Percentiles rank a stretch among this genome's conserved stretches.
Evolutionary conservation across 2,329 filamentous ascomycete genomes (phyloP).

Genomic region (Beauveria australis): DNA sequence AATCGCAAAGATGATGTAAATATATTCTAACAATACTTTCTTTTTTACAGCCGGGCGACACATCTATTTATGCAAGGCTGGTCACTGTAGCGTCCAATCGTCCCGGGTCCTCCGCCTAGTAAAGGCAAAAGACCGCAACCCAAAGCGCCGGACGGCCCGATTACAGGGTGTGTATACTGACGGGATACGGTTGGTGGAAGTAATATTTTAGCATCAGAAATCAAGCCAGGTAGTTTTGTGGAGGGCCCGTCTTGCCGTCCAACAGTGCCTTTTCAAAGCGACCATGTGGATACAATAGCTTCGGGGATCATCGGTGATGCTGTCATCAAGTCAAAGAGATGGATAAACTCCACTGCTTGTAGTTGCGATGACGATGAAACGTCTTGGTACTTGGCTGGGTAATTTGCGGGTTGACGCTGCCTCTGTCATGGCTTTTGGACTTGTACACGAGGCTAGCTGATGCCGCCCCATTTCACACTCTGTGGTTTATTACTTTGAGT

Average conservation of each 20-base stretch:
- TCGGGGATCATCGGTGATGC: background rate
- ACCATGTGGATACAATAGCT: background rate
- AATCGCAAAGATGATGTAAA: background rate
- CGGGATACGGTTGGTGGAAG: slow-evolving; percentile 8
- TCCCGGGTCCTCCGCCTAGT: background rate
- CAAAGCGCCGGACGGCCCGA: background rate
- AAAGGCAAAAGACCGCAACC: background rate
- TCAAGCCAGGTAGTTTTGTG: background rate
- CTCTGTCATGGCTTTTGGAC: background rate
- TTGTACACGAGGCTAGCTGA: background rate
- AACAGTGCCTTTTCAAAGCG: background rate
- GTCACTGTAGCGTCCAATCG: too few species aligned
- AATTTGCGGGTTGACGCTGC: background rate
- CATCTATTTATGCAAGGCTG: background rate
- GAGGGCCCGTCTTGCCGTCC: background rate
- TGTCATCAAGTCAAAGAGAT: background rate
- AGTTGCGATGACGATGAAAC: background rate
- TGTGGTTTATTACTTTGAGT: too few species aligned
- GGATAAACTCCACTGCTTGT: background rate
- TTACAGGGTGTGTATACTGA: background rate
- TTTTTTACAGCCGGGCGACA: background rate
- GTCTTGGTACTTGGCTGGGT: background rate
- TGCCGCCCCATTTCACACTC: background rate
- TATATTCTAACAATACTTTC: background rate
- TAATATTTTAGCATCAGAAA: slow-evolving; percentile 7